phyloP scores from a whole-genome alignment of 2,329 filamentous ascomycete species.

The Penicillium sp. region DNA sequence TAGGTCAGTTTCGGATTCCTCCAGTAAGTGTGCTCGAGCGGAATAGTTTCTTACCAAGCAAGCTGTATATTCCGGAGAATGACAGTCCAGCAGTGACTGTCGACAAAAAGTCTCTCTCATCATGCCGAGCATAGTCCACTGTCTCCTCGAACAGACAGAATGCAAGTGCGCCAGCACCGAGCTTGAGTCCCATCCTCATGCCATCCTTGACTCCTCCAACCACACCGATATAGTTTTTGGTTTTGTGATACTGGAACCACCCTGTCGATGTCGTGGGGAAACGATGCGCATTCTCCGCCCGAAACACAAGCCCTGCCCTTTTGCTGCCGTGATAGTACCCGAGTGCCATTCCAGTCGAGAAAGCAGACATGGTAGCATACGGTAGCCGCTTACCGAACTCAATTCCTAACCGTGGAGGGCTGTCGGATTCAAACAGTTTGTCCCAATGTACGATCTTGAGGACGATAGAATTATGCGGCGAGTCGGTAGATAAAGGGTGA shows the following conservation, averaged over 20 bases:
- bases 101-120: conserved; percentile 64
- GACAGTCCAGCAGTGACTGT: conserved; percentile 75
- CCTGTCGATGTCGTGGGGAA: conserved; percentile 71
- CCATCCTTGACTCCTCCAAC: conserved; percentile 72
- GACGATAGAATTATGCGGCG: conserved; percentile 17
- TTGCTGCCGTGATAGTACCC: conserved; percentile 65
- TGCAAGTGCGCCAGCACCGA: conserved; percentile 63
- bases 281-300: conserved; percentile 91
- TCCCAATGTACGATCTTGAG: conserved; percentile 30
- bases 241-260: conserved; percentile 99
- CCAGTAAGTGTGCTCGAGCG: neutral
- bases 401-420: conserved; percentile 49
- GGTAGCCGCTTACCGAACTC: conserved; percentile 58
- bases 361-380: conserved; percentile 55
- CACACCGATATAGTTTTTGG: conserved; percentile 83
- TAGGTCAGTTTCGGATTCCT: conserved; percentile 9
- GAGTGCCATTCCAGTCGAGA: conserved; percentile 59
- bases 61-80: conserved; percentile 75
- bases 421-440: conserved; percentile 32
- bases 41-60: conserved; percentile 57
- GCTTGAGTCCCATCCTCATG: conserved; percentile 59
- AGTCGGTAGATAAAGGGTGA: conserved; percentile 7
- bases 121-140: conserved; percentile 57
- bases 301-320: conserved; percentile 70
- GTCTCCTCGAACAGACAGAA: conserved; percentile 79